A percentile compares a stretch with the other conserved stretches of the same genome.
These are phyloP conservation scores for Aureobasidium sp. DNA, from an alignment of 2,329 filamentous ascomycete species.

Conservation along the genomic window DNA sequence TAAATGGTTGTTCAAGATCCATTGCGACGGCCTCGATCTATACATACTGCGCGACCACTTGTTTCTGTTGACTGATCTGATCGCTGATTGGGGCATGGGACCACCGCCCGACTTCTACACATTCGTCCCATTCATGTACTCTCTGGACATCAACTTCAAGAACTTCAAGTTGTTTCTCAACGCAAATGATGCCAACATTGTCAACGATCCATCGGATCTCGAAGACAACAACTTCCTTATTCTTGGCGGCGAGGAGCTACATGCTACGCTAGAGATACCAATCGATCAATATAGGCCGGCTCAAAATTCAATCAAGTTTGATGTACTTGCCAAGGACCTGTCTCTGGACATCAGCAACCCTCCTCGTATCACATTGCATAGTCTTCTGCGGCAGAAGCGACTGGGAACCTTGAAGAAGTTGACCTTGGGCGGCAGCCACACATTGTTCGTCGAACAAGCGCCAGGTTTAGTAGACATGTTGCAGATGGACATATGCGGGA, in stretches of 20 bases:
- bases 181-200: constrained; percentile 93
- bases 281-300: constrained; percentile 68
- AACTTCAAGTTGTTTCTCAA: constrained; percentile 78
- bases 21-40: constrained; percentile 67
- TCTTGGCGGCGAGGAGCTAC: constrained; percentile 53
- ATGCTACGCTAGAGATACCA: constrained; percentile 63
- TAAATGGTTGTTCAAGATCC: constrained; percentile 75
- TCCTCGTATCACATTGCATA: constrained; percentile 76
- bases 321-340: constrained; percentile 58
- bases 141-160: constrained; percentile 63
- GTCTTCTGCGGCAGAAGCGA: constrained; percentile 63
- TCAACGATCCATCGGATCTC: constrained; percentile 82
- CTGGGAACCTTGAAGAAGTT: constrained; percentile 66
- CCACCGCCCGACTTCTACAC: constrained; percentile 80
- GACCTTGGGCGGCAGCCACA: constrained; percentile 68
- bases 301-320: constrained; percentile 71
- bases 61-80: constrained; percentile 80
- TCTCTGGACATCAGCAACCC: constrained; percentile 65
- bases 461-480: constrained; percentile 75
- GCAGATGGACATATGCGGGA: constrained; percentile 64
- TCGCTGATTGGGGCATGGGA: constrained; percentile 85
- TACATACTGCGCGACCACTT: constrained; percentile 89
- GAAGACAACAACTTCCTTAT: constrained; percentile 88
- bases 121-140: constrained; percentile 83
- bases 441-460: constrained; percentile 70